phyloP scores from a whole-genome alignment of 768 basidiomycete genomes.

The Phlebiopsis flavidoalba region DNA sequence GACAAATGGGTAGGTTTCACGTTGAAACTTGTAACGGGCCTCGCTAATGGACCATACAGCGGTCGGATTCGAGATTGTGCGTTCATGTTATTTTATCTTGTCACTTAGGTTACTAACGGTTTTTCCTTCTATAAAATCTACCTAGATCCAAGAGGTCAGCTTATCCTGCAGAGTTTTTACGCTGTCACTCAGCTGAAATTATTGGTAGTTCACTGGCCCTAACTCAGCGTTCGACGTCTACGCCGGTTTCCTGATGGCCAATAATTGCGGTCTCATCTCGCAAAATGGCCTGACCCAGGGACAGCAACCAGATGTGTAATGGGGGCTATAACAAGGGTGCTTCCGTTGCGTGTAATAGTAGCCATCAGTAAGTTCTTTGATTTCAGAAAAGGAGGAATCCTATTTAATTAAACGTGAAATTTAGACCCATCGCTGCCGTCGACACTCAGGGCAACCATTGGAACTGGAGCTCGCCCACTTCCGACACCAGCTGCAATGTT shows the following conservation, averaged over 20 bases:
- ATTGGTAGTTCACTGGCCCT: not conserved
- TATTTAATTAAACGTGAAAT: not conserved
- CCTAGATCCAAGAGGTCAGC: not conserved
- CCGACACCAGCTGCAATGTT: not conserved
- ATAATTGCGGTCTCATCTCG: conserved; percentile 3
- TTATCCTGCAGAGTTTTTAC: not conserved
- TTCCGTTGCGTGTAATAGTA: conserved; percentile 1
- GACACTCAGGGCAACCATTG: conserved; percentile 1
- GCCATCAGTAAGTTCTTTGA: not conserved
- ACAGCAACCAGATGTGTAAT: conserved; percentile 3
- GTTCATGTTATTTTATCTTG: not conserved
- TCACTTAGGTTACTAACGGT: too few species aligned
- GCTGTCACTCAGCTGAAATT: not conserved
- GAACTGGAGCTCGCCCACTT: not conserved
- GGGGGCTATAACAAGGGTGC: conserved; percentile 4
- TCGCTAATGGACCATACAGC: not conserved
- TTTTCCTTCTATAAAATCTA: too few species aligned
- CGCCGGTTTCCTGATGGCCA: conserved; percentile 6
- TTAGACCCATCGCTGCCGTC: not conserved
- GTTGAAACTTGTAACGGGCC: not conserved
- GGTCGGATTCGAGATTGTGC: not conserved
- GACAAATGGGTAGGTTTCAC: not conserved
- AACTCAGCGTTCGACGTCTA: not conserved
- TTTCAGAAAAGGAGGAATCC: not conserved
- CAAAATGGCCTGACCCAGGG: conserved; percentile 4